phyloP scores from a whole-genome alignment of 2,329 filamentous ascomycete genomes.

The Pseudodiploospora longispora region DNA sequence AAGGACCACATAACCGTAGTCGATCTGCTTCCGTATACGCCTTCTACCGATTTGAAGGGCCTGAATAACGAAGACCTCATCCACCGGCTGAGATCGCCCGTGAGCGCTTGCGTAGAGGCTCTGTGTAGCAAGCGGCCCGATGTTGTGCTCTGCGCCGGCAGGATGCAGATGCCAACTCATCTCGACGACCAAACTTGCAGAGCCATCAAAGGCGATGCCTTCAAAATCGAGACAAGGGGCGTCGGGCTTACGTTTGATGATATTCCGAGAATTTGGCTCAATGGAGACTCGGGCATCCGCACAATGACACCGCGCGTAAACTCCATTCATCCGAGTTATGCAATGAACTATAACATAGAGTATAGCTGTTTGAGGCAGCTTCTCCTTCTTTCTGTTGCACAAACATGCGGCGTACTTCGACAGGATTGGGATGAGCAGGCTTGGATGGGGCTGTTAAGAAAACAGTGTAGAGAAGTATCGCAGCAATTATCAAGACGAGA shows the following conservation, averaged over 20 bases:
- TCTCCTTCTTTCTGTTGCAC: conserved; percentile 4
- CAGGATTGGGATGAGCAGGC: conserved; percentile 5
- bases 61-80: background rate
- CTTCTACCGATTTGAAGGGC: background rate
- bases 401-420: conserved; percentile 4
- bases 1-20: conserved; percentile 6
- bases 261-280: background rate
- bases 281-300: background rate
- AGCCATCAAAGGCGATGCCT: conserved; percentile 7
- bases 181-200: conserved; percentile 1
- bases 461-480: background rate
- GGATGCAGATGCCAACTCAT: background rate
- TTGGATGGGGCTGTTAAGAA: conserved; percentile 7
- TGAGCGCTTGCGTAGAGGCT: background rate
- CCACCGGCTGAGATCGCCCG: background rate
- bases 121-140: conserved; percentile 9
- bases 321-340: conserved; percentile 12
- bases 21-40: conserved; percentile 9
- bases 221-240: conserved; percentile 8
- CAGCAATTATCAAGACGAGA: background rate
- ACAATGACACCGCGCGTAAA: conserved; percentile 8
- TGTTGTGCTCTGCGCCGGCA: conserved; percentile 10
- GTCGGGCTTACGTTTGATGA: conserved; percentile 7
- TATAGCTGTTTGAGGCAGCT: conserved; percentile 9
- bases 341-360: conserved; percentile 11